Base-by-base conservation (phyloP, 345 rosid species). In the Eucalyptus erythrocorys region DNA sequence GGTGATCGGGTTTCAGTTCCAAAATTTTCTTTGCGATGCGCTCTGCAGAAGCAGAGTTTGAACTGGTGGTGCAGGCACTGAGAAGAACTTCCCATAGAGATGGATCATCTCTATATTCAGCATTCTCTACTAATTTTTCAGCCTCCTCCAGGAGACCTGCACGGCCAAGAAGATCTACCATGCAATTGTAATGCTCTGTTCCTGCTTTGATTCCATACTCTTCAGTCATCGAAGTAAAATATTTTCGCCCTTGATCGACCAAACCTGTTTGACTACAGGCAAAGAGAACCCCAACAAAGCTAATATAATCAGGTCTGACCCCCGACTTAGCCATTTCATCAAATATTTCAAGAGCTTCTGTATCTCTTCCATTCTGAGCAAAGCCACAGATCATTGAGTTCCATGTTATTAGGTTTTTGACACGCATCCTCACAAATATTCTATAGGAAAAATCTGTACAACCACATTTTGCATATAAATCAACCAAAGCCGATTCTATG, bases 131-230 rank as follows among this genome's bases (percentile, higher is more conserved):
- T 91, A 97, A 89, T 86, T 50, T 91, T 89, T 95, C 97, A 49
- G 98, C 99, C 92, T 95, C 99, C 89, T 94, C 97, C 47, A 98
- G 90, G 89, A 95, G 94, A 43, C 97, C 98, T 88, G 97, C 97
- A 47, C 97, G 98, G 53, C 99, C 97, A 51, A 98, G 93, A 90
- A 98, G 98, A 92, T 97, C 97, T 91, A 97, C 94, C 95, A 98
- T 94, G 93, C 99, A 97, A 89, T 93, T 97, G 89, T 94, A 96
- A 89, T 97, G 99, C 95, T 96, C 97, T 14, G 92, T 90, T 87
- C 95, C 96, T 59, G 99, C 96, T 91, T 91, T 94, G 86, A 98
- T 93, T 88, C 93, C 90, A 80, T 93, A 93, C 82, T 85, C 91
- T 86, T 88, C 61, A 19, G 90, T 87, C 99, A 98, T 97, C 53